Evolutionary conservation across 257 asterid species (phyloP), one percentile per base, ranked within the genome.

Genomic region (Penstemon davidsonii): DNA sequence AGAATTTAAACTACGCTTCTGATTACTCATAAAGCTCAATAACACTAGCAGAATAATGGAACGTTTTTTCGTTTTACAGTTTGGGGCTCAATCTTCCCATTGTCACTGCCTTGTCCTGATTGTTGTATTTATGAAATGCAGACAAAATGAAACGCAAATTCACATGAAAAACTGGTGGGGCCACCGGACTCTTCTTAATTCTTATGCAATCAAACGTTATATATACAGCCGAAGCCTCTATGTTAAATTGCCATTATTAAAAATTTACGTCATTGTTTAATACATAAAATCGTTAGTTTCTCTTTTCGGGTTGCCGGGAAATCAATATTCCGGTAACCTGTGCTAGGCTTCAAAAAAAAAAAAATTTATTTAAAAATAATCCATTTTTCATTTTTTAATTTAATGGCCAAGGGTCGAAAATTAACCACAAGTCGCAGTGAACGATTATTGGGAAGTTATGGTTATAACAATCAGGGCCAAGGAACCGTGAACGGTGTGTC

Each of bases 371-470:
- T 15, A 15, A 15, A 15, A 18, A 3, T 33, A 10, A n/a, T 15
- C 42, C 66, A 81, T 57, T 33, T n/a, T 10, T 11, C 38, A 9
- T 62, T 33, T 2, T 39, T 41, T 57, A 39, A 19, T 6, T 4
- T 8, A 54, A 91, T 92, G 98, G 96, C 91, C 4, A 92, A 86
- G 80, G 95, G 91, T 47, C 84, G 96, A 13, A 87, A 83, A 69
- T 64, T 87, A 51, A 71, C 88, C 56, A 38, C 75, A 45, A 86
- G 93, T 44, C 88, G 88, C 36, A 89, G 95, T 6, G 98, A 87
- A 45, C 76, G 80, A 59, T 81, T 49, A 55, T 52, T 92, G 5
- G 96, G 95, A 7, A 74, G 78, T 64, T 81, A 70, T 36, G 64
- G 82, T 9, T 79, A 79, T 25, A 25, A 25, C 56, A 67, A 66